Base-by-base conservation (phyloP, 352 stramenopile species). In the Phytophthora fragariae region DNA sequence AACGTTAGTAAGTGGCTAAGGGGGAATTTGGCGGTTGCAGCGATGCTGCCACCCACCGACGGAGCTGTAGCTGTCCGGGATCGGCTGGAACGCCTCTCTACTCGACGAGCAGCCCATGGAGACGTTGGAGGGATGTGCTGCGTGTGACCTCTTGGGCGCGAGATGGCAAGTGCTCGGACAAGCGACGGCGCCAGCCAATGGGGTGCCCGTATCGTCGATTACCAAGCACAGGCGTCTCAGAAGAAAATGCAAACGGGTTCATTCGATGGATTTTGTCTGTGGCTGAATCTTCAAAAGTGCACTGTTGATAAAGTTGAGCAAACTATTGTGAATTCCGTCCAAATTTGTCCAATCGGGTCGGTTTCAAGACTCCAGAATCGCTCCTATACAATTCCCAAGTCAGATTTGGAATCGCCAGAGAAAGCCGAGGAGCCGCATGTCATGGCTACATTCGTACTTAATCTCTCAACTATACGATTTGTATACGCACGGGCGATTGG, bases 21-120 rank as follows among this genome's bases (percentile, higher is more conserved):
- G 9, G 9, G 10, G 4, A 49, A 14, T 17, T 19, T 8, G 8
- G 7, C 41, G 10, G 14, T 9, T 50, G 44, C 15, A 50, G 44
- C 9, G 19, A 31, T 15, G 21, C 5, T 17, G 35, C 6, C 24
- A 78, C 72, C 61, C 49, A 82, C 76, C 76, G 52, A 76, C 44
- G 47, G 72, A 77, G 39, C 35, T 58, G 62, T 76, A 82, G 60
- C 60, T 76, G 47, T 82, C 76, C 2, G 76, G 76, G 47, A 82
- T 78, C 9, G 72, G 60, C 57, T 82, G 56, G 68, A 82, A 82
- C 9, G 35, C 67, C 46, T 70, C 58, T 11, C 35, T 68, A 68
- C 75, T 79, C 21, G 62, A 79, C 15, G 70, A 24, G 58, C 70
- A 81, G 47, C 75, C 75, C 75, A 81, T 81, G 53, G 46, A 6